Evolutionary conservation across 1,284 basidiomycete genomes (phyloP).

Genomic region (Leccinum pseudoinsigne): DNA sequence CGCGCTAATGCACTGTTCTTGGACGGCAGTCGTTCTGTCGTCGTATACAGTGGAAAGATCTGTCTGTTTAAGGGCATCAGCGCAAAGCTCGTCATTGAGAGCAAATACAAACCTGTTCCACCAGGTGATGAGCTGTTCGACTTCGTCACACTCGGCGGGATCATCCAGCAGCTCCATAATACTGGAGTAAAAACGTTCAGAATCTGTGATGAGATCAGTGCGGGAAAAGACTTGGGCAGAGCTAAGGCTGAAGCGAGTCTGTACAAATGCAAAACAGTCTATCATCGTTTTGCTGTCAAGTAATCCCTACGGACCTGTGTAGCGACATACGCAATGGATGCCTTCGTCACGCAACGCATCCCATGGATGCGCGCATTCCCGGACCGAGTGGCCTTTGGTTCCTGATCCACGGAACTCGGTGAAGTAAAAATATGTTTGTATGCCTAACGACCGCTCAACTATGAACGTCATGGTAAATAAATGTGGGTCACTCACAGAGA

Average conservation of each 20-base stretch:
- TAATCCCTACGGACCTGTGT: not conserved
- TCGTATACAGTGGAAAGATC: not conserved
- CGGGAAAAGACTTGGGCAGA: conserved; percentile 1
- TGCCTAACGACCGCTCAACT: not conserved
- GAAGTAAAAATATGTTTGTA: not conserved
- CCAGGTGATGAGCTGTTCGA: not conserved
- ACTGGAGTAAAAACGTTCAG: not conserved
- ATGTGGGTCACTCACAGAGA: not conserved
- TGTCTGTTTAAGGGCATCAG: not conserved
- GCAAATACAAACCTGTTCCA: not conserved
- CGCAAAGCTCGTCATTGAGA: not conserved
- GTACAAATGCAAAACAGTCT: not conserved
- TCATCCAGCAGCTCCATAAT: not conserved
- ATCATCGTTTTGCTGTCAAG: not conserved
- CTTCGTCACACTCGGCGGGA: not conserved
- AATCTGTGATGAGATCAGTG: not conserved
- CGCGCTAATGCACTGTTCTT: not conserved
- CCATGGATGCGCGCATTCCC: not conserved
- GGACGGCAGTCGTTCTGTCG: not conserved
- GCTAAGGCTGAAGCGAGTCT: not conserved
- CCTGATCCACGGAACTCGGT: not conserved
- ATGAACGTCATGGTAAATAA: not conserved
- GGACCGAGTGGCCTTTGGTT: not conserved
- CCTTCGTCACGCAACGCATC: not conserved
- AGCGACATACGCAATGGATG: not conserved